A percentile compares a stretch with the other conserved stretches of the same genome.
Evolutionary conservation across 495 filamentous ascomycete genomes (phyloP).

Genomic region (Aspergillus heteromorphus): DNA sequence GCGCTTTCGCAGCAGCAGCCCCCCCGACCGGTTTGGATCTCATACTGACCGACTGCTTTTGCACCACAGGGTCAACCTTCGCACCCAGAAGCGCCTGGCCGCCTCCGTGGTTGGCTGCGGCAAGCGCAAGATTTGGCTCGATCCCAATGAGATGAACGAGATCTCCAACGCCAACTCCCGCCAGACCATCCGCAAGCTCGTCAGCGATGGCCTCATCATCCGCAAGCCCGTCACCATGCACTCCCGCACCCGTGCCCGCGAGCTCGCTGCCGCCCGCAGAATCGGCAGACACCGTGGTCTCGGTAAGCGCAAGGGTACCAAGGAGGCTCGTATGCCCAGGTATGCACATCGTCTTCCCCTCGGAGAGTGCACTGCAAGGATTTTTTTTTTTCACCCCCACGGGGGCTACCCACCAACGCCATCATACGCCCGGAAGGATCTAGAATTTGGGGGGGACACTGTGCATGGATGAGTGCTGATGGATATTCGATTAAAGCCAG

Average conservation of each 20-base stretch:
- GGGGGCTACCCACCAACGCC: neutral
- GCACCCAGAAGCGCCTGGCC: slow-evolving; percentile 99
- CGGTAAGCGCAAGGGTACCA: slow-evolving; percentile 99
- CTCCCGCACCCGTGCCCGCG: slow-evolving; percentile 90
- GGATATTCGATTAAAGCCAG: slow-evolving; percentile 53
- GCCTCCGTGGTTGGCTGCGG: slow-evolving; percentile 96
- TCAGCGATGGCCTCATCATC: slow-evolving; percentile 99
- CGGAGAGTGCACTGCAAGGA: neutral
- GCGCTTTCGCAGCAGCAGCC: slow-evolving; percentile 7
- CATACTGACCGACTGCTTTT: slow-evolving; percentile 35
- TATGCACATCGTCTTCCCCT: slow-evolving; percentile 42
- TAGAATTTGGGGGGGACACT: neutral
- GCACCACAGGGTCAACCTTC: slow-evolving; percentile 86
- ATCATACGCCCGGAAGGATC: neutral
- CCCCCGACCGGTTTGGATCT: slow-evolving; percentile 17
- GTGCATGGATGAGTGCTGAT: slow-evolving; percentile 5
- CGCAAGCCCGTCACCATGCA: slow-evolving; percentile 99
- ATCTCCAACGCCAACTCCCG: slow-evolving; percentile 99
- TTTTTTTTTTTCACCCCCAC: neutral
- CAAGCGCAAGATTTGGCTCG: slow-evolving; percentile 99
- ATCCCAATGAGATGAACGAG: slow-evolving; percentile 98
- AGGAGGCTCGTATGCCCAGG: slow-evolving; percentile 98
- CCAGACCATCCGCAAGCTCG: slow-evolving; percentile 99
- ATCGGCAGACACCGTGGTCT: slow-evolving; percentile 95
- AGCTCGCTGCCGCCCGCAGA: slow-evolving; percentile 81